These are phyloP conservation scores for Polyplosphaeria fusca DNA, from an alignment of 495 filamentous ascomycete species.

Conservation along the genomic window DNA sequence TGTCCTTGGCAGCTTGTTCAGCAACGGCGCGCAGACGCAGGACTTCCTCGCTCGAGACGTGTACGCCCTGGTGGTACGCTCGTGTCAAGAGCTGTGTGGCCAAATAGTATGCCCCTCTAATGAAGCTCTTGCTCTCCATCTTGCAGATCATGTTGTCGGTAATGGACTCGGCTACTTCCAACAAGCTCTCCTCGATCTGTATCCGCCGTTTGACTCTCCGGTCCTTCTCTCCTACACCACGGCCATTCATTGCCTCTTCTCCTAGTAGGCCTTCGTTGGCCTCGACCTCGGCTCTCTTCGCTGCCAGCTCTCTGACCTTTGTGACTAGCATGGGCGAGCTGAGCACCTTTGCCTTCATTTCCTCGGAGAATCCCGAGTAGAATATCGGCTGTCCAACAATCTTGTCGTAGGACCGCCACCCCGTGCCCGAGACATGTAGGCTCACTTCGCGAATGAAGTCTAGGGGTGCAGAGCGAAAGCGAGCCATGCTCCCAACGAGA, in stretches of 20 bases:
- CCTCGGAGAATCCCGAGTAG: conserved; percentile 86
- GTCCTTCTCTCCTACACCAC: conserved; percentile 25
- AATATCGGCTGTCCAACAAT: conserved; percentile 89
- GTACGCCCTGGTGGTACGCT: conserved; percentile 95
- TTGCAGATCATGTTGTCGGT: conserved; percentile 98
- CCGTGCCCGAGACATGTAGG: conserved; percentile 81
- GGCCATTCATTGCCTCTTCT: conserved; percentile 33
- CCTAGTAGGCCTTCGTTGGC: conserved; percentile 68
- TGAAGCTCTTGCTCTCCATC: conserved; percentile 92
- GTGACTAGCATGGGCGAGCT: conserved; percentile 68
- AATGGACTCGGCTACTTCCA: conserved; percentile 76
- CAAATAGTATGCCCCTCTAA: conserved; percentile 86
- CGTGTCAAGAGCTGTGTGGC: conserved; percentile 82
- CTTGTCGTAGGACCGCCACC: conserved; percentile 90
- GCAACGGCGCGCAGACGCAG: conserved; percentile 75
- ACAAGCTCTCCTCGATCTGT: conserved; percentile 60
- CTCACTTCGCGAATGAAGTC: conserved; percentile 91
- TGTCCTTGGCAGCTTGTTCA: conserved; percentile 73
- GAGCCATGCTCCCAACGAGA: conserved; percentile 75
- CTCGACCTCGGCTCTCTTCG: conserved; percentile 67
- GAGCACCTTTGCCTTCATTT: conserved; percentile 76
- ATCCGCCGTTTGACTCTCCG: conserved; percentile 55
- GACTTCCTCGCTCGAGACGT: conserved; percentile 92
- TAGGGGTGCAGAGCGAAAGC: conserved; percentile 68
- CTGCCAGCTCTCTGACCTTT: conserved; percentile 74